Base-by-base conservation (phyloP, 2,329 filamentous ascomycete species). In the Ophiostoma triangulosporum region DNA sequence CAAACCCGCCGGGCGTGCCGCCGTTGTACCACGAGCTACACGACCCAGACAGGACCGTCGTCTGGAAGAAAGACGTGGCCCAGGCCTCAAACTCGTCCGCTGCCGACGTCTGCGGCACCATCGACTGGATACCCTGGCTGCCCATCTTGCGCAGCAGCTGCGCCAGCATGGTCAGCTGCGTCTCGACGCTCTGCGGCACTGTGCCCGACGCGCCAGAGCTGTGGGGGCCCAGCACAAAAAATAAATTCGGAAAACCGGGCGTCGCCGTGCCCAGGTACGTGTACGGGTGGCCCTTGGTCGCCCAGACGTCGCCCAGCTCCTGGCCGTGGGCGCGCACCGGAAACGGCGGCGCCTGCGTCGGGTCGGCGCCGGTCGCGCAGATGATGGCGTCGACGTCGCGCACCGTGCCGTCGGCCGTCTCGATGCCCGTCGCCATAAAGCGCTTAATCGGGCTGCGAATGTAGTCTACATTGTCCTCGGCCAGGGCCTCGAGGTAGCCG, bases 361-460 rank as follows among this genome's bases (percentile, higher is more conserved):
- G 71, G 58, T 84, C 81, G 8, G 80, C 80, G 1, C 84, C 84
- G 0, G 84, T 88, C 1, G 81, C 78, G 60, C 81, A 86, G 59
- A 87, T 78, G 5, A 86, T 69, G 14, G 78, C 77, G 56, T 85
- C 82, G 0, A 83, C 78, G 15, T 77, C 70, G 3, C 79, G 68
- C 29, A 75, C 69, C 0, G 62, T 62, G 2, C 80, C 81, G 58
- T 85, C 80, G 0, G 64, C 66, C 0, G 78, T 83, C 59, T 78
- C 72, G 46, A 86, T 81, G 0, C 80, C 80, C 0, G 70, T 77
- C 35, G 69, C 67, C 0, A 77, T 83, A 57, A 87, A 79, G 0
- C 72, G 69, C 17, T 70, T 68, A 61, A 85, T 85, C 0, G 65
- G 72, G 0, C 72, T 73, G 32, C 70, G 71, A 59, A 84, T 78